phyloP scores from a whole-genome alignment of 2,329 filamentous ascomycete species.

The Clonostachys rhizophaga region DNA sequence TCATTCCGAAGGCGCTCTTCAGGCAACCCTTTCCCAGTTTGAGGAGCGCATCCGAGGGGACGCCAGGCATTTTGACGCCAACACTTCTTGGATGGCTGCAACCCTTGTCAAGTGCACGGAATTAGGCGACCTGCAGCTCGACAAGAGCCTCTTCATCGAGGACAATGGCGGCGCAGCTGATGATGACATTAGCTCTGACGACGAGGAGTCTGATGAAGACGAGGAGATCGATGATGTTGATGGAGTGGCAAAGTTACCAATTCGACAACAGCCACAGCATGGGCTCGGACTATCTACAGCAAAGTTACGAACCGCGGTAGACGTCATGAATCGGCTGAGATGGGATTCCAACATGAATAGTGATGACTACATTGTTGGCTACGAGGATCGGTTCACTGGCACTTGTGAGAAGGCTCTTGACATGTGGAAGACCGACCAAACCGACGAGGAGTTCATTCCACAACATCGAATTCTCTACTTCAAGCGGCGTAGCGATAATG shows the following conservation, averaged over 20 bases:
- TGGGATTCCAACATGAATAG: conserved; percentile 53
- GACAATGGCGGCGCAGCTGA: conserved; percentile 32
- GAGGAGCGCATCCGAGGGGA: conserved; percentile 40
- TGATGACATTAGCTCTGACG: conserved; percentile 35
- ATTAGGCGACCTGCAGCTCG: conserved; percentile 35
- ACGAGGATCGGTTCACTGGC: conserved; percentile 56
- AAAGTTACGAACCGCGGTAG: conserved; percentile 51
- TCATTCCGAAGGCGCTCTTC: conserved; percentile 36
- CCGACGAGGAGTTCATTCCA: conserved; percentile 63
- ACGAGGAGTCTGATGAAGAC: conserved; percentile 24
- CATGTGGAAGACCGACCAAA: conserved; percentile 56
- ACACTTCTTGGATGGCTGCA: conserved; percentile 42
- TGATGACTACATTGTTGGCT: conserved; percentile 51
- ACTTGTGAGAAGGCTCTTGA: conserved; percentile 47
- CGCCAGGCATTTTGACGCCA: conserved; percentile 41
- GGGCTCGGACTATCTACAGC: conserved; percentile 8
- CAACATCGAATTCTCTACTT: conserved; percentile 62
- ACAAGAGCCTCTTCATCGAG: conserved; percentile 43
- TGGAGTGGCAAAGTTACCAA: conserved; percentile 1
- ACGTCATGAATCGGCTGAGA: conserved; percentile 54
- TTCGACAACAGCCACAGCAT: conserved; percentile 12
- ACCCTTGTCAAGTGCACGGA: conserved; percentile 29
- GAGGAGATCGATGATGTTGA: conserved; percentile 14
- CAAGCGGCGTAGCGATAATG: conserved; percentile 43
- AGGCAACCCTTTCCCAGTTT: conserved; percentile 37